These are phyloP conservation scores for Teunomyces aglyptinius DNA, from an alignment of 805 yeast genomes.

Conservation along the genomic window DNA sequence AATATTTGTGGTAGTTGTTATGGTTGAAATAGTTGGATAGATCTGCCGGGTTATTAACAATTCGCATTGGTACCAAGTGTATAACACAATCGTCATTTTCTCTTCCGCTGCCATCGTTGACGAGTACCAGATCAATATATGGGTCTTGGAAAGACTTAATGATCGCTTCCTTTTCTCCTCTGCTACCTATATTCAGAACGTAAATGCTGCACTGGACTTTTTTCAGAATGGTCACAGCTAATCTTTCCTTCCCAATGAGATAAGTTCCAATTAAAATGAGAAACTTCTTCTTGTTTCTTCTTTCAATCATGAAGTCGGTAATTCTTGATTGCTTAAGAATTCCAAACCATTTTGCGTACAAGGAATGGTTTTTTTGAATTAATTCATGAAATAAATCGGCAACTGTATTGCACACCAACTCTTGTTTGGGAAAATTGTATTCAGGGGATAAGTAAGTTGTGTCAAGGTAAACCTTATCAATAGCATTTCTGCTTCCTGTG, in stretches of 20 bases:
- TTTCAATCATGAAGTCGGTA: slow-evolving; percentile 31
- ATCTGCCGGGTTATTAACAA: slow-evolving; percentile 44
- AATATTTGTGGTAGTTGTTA: slow-evolving; percentile 42
- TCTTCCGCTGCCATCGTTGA: slow-evolving; percentile 35
- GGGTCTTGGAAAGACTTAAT: slow-evolving; percentile 47
- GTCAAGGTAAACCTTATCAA: slow-evolving; percentile 76
- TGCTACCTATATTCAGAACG: slow-evolving; percentile 47
- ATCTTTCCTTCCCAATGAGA: slow-evolving; percentile 86
- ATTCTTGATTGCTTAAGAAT: slow-evolving; percentile 34
- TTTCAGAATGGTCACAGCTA: slow-evolving; percentile 67
- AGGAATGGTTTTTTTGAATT: slow-evolving; percentile 18
- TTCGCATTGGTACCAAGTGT: slow-evolving; percentile 72
- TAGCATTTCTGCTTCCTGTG: slow-evolving; percentile 9
- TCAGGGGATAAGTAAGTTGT: slow-evolving; percentile 83
- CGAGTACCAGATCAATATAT: slow-evolving; percentile 29
- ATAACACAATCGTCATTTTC: slow-evolving; percentile 45
- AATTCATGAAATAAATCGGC: slow-evolving; percentile 49
- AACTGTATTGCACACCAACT: slow-evolving; percentile 59
- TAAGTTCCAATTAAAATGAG: slow-evolving; percentile 81
- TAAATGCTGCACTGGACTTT: slow-evolving; percentile 52
- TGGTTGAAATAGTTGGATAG: slow-evolving; percentile 51
- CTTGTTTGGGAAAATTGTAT: slow-evolving; percentile 77
- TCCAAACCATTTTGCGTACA: slow-evolving; percentile 35
- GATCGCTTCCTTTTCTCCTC: slow-evolving; percentile 40
- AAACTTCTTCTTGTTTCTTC: slow-evolving; percentile 35